Base-by-base conservation (phyloP, 805 yeast species). In the Suhomyces xylopsoci region DNA sequence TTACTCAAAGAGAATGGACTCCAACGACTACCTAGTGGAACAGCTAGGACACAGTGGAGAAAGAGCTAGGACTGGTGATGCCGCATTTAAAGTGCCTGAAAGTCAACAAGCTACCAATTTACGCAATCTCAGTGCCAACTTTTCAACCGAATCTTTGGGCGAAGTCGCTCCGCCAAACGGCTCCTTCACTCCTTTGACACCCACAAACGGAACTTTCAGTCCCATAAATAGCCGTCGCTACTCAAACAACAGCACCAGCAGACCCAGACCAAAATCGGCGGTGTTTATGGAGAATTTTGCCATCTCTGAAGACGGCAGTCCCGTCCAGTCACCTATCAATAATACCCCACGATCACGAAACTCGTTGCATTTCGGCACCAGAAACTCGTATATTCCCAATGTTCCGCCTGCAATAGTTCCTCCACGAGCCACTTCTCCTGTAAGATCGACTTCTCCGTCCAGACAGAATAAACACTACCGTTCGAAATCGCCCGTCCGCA, bases 221-320 rank as follows among this genome's bases (percentile, higher is more conserved):
- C 45, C 45, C 5, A 45, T 28, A 25, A 26, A 51, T 26, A 25
- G 24, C 45, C 20, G 56, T 15, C 25, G 56, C 4, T 52, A 42
- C 25, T 51, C 51, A 8, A 30, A 30, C 53, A 36, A n/a, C 42
- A 52, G 34, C 52, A 43, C 52, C 5, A 26, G 45, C 17, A 43
- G 69, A 20, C 58, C 69, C 5, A 57, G 78, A 28, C 79, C 79
- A 3, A 62, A 64, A 41, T 72, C 78, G 7, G 74, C 72, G 2
- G 60, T 67, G 14, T 69, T 69, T 54, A 58, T 67, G 36, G 62
- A 61, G 53, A 55, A 56, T 24, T 58, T 57, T 25, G 60, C 71
- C 22, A 68, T 69, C 10, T 57, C 64, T 49, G 77, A 71, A 52
- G 65, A 66, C 46, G 67, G 58, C 9, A 52, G 57, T 22, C 62